A percentile compares a stretch with the other conserved stretches of the same genome.
These are phyloP conservation scores for Fusarium floridanum DNA, from an alignment of 2,329 filamentous ascomycete species.

Conservation along the genomic window DNA sequence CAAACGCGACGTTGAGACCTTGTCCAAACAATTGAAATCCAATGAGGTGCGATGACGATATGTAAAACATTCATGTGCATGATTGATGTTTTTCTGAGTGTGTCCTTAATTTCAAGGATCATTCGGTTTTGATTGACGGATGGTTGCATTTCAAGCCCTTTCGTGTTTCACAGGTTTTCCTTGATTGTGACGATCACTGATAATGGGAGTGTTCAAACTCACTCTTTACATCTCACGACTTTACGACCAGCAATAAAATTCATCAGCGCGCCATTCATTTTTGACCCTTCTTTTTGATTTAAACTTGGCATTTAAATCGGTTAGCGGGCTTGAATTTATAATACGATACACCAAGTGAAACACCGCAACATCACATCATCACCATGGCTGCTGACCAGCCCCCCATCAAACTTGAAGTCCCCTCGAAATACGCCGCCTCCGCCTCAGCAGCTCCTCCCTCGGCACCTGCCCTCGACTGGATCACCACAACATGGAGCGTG, in stretches of 20 bases:
- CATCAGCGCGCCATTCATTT: background rate
- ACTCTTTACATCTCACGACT: background rate
- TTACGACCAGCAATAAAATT: background rate
- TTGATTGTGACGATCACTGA: background rate
- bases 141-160: conserved; percentile 30
- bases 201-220: conserved; percentile 13
- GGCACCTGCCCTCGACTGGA: conserved; percentile 68
- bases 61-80: background rate
- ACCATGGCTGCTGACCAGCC: conserved; percentile 32
- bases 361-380: conserved; percentile 6
- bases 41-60: background rate
- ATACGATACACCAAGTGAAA: background rate
- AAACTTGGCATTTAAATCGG: background rate
- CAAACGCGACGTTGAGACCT: background rate
- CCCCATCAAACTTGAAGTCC: conserved; percentile 50
- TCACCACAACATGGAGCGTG: conserved; percentile 77
- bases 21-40: background rate
- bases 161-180: conserved; percentile 30
- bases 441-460: conserved; percentile 47
- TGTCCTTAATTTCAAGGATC: background rate
- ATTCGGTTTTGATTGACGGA: conserved; percentile 1
- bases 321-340: background rate
- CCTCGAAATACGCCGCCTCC: conserved; percentile 62
- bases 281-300: background rate
- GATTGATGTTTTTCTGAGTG: background rate